phyloP scores from a whole-genome alignment of 23 red algal genomes.

The Gracilaria domingensis region DNA sequence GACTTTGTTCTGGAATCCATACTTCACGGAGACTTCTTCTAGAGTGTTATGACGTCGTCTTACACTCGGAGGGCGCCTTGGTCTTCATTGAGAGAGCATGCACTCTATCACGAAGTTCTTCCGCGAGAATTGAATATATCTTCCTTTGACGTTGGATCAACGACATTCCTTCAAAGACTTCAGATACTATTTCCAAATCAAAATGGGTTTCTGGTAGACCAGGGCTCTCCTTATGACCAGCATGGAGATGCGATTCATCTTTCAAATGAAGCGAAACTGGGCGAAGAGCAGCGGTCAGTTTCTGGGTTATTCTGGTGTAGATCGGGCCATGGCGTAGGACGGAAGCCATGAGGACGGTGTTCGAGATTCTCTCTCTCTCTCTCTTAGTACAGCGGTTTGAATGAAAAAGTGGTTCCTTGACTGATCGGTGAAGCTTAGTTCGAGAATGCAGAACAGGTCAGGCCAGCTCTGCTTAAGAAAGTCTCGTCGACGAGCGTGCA shows the following conservation, averaged over 20 bases:
- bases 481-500: too few relatives aligned
- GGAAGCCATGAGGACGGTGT: not conserved
- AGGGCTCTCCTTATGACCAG: slow-evolving; percentile 69
- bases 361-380: too few relatives aligned
- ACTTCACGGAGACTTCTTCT: slow-evolving; percentile 66
- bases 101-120: slow-evolving; percentile 70
- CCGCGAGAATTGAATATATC: slow-evolving; percentile 76
- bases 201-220: slow-evolving; percentile 84
- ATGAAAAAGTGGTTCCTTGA: not conserved
- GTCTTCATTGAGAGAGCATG: slow-evolving; percentile 88
- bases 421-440: too few relatives aligned
- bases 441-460: too few relatives aligned
- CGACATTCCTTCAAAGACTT: slow-evolving; percentile 61
- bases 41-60: not conserved
- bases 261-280: slow-evolving; percentile 64
- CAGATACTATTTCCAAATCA: slow-evolving; percentile 71
- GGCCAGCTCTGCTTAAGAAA: too few relatives aligned
- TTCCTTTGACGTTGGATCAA: slow-evolving; percentile 70
- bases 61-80: slow-evolving; percentile 66
- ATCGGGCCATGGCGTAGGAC: slow-evolving; percentile 37
- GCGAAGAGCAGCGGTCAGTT: slow-evolving; percentile 68
- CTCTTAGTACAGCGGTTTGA: not conserved
- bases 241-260: slow-evolving; percentile 81
- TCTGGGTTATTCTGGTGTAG: slow-evolving; percentile 42
- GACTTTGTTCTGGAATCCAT: slow-evolving; percentile 43